A percentile compares a stretch with the other conserved stretches of the same genome.
phyloP scores from a whole-genome alignment of 345 rosid genomes.

The Cardamine occulta region DNA sequence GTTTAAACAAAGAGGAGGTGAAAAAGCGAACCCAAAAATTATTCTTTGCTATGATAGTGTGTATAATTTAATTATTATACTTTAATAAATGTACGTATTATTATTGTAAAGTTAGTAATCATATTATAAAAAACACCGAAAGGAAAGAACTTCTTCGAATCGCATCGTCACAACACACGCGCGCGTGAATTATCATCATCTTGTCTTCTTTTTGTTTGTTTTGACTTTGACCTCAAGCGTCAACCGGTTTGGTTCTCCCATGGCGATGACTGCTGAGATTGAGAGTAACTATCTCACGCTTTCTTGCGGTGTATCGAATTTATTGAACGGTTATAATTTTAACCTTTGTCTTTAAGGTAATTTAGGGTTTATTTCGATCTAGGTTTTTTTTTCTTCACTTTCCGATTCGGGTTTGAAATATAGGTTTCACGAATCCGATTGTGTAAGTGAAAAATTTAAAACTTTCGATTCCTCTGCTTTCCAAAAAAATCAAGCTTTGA shows the following conservation, averaged over 20 bases:
- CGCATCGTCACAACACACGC: slow-evolving; percentile 22
- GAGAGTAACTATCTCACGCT: slow-evolving; percentile 1
- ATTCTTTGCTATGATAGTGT: no score
- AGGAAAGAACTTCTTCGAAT: neutral
- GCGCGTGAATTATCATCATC: neutral
- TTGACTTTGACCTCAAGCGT: slow-evolving; percentile 6
- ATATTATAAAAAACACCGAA: neutral
- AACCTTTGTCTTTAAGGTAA: neutral
- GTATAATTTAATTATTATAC: neutral
- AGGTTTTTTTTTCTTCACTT: neutral
- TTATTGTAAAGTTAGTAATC: neutral
- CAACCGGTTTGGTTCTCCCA: slow-evolving; percentile 7
- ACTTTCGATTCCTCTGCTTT: slow-evolving; percentile 11
- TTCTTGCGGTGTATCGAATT: slow-evolving; percentile 12
- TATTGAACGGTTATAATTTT: neutral
- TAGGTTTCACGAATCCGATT: slow-evolving; percentile 7
- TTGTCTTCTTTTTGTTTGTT: neutral
- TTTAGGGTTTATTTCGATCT: slow-evolving; percentile 12
- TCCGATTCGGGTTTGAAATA: neutral
- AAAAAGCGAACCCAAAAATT: no score
- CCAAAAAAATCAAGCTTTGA: slow-evolving; percentile 2
- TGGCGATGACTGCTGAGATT: neutral
- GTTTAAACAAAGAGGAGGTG: no score
- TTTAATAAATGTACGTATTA: neutral
- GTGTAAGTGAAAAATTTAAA: neutral